Evolutionary conservation across 306 rosid genomes (phyloP).

Genomic region (Fagus sylvatica): DNA sequence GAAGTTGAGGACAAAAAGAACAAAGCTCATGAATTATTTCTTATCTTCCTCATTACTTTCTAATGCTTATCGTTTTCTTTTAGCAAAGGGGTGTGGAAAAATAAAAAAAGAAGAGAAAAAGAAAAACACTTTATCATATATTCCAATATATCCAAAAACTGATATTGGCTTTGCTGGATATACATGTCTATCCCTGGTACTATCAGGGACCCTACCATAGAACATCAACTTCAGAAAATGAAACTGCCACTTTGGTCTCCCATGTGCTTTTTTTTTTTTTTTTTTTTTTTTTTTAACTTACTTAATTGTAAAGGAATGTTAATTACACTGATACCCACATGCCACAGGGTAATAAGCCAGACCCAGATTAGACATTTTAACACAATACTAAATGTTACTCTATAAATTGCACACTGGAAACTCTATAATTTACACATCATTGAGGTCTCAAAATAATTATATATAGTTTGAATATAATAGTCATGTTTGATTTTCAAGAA

Average conservation of each 20-base stretch:
- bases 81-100: background rate
- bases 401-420: background rate
- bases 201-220: conserved; percentile 29
- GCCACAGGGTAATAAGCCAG: conserved; percentile 16
- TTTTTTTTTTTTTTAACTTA: conserved; percentile 19
- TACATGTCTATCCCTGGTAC: conserved; percentile 8
- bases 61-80: background rate
- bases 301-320: conserved; percentile 36
- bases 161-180: background rate
- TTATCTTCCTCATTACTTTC: background rate
- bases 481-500: conserved; percentile 21
- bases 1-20: background rate
- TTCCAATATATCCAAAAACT: background rate
- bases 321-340: conserved; percentile 18
- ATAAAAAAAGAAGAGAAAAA: background rate
- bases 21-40: background rate
- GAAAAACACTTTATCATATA: background rate
- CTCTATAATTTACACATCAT: background rate
- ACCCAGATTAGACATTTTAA: background rate
- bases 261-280: conserved; percentile 8
- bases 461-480: background rate
- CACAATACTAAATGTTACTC: background rate
- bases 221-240: conserved; percentile 23
- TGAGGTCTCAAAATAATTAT: background rate
- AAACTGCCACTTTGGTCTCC: conserved; percentile 7